Evolutionary conservation across 2,329 filamentous ascomycete species (phyloP), one percentile per base, ranked within the genome.

Genomic region (Aphanoascus verrucosus): DNA sequence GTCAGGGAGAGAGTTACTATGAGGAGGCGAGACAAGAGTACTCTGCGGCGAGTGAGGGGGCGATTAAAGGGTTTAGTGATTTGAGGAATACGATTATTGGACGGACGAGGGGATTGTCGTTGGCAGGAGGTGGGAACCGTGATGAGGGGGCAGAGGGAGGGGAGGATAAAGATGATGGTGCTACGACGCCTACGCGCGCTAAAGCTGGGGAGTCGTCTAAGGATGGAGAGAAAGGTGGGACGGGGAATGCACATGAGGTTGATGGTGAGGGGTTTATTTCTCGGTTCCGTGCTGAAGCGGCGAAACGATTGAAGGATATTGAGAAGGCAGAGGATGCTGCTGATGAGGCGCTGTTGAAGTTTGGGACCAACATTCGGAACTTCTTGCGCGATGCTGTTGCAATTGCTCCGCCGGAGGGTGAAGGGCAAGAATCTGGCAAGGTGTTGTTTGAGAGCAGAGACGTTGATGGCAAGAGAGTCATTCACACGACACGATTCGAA

Each of bases 361-460:
- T 97, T 63, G 93, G 93, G 19, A 82, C 83, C 55, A 96, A 93
- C 62, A 82, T 98, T 47, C 80, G 88, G 37, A 86, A 91, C 69
- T 97, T 94, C 72, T 75, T 98, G 57, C 82, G 84, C 50, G 91
- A 98, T 60, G 93, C 93, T 49, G 86, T 98, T 54, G 88, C 80
- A 51, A 88, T 98, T 61, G 84, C 88, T 14, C 86, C 90, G 0
- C 88, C 88, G 0, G 73, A 74, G 1, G 42, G 46, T 17, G 50
- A 19, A 8, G 42, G 15, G 2, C 40, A 52, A 6, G 23, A 23
- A 15, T 68, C 73, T 3, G 73, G 72, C 46, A 76, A 84, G 47
- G 81, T 95, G 32, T 76, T 96, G 3, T 98, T 97, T 63, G 93
- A 97, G 73, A 94, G 88, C 65, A 94, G 91, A 67, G 91, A 96